Percentiles rank a stretch among this genome's conserved stretches.
Conservation (phyloP, 106 monocot genomes). For the Acorus gramineus region DNA sequence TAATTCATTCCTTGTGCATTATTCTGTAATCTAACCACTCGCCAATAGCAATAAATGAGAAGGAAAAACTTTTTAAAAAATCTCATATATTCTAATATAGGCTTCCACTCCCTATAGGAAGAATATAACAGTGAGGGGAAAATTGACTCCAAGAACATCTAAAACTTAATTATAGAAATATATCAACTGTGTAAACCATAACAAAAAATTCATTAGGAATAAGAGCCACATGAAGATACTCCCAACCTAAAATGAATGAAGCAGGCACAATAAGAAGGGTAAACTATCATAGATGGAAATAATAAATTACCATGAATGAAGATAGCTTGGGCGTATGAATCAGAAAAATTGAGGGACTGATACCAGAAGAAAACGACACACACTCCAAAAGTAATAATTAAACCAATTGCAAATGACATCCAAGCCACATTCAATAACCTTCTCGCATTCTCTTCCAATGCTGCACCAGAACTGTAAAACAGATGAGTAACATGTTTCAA, state of each 20-base stretch:
- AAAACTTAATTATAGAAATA: too few species aligned
- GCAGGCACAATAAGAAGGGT: neutral
- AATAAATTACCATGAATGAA: slow-evolving; percentile 63
- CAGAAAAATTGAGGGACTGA: slow-evolving; percentile 41
- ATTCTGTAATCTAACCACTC: too few species aligned
- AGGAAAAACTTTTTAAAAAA: too few species aligned
- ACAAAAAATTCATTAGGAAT: too few species aligned
- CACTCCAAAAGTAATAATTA: slow-evolving; percentile 39
- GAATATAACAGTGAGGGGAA: too few species aligned
- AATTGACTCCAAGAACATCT: too few species aligned
- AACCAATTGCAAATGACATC: slow-evolving; percentile 67
- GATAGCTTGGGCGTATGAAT: slow-evolving; percentile 62
- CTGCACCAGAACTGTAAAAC: slow-evolving; percentile 35
- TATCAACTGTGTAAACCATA: too few species aligned
- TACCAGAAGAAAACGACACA: slow-evolving; percentile 43
- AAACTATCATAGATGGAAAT: neutral
- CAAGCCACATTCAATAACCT: slow-evolving; percentile 62
- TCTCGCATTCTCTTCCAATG: slow-evolving; percentile 49
- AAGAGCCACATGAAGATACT: too few species aligned
- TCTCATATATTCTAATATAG: too few species aligned
- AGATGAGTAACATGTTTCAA: neutral
- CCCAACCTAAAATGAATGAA: neutral
- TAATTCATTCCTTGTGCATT: too few species aligned
- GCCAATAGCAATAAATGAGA: too few species aligned
- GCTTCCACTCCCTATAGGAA: too few species aligned